Percentiles rank a stretch among this genome's conserved stretches.
phyloP scores from a whole-genome alignment of 148 eudicot genomes.

The Rhododendron ovatum region DNA sequence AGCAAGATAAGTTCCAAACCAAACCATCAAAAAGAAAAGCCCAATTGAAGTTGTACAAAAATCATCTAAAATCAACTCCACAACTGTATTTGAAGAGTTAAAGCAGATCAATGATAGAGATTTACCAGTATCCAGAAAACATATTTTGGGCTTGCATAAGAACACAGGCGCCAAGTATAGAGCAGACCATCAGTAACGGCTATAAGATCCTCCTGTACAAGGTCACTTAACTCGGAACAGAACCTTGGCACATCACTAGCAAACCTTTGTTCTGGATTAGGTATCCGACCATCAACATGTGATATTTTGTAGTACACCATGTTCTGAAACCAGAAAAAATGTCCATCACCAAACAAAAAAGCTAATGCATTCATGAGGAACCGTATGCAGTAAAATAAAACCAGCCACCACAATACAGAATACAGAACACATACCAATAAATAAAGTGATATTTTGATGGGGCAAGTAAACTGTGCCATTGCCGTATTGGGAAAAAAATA shows the following conservation, averaged over 20 bases:
- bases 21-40: not conserved
- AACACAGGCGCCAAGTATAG: slow-evolving; percentile 97
- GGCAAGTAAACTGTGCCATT: not conserved
- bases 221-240: slow-evolving; percentile 92
- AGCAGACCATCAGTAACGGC: slow-evolving; percentile 91
- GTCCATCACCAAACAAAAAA: not conserved
- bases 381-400: not conserved
- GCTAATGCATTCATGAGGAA: not conserved
- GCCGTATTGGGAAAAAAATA: not conserved
- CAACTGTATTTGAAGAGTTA: slow-evolving; percentile 10
- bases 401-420: not conserved
- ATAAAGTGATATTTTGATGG: not conserved
- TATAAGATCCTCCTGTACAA: slow-evolving; percentile 92
- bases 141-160: slow-evolving; percentile 98
- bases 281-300: slow-evolving; percentile 91
- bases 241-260: slow-evolving; percentile 95
- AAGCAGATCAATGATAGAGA: slow-evolving; percentile 9
- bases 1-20: not conserved
- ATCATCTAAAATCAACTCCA: not conserved
- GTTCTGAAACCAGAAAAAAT: slow-evolving; percentile 48
- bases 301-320: slow-evolving; percentile 95
- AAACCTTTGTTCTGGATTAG: slow-evolving; percentile 91
- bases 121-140: slow-evolving; percentile 87
- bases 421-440: not conserved
- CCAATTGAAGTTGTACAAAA: not conserved